Conservation (phyloP, 108 stramenopile genomes). For the Cyclotella baltica region DNA sequence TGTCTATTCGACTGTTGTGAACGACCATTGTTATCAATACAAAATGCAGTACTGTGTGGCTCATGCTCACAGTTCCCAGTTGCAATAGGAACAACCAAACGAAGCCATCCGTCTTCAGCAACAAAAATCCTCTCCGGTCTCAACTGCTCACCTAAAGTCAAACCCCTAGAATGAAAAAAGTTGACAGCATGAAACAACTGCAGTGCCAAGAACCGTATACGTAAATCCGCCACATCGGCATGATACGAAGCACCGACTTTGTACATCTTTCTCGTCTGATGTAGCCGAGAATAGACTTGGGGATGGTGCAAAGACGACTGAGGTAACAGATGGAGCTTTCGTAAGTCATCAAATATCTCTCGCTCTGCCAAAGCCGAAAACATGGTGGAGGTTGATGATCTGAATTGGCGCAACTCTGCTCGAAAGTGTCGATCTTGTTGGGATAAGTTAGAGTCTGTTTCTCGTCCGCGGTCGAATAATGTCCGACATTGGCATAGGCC, state of each 20-base stretch:
- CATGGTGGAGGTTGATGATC: slow-evolving; percentile 4
- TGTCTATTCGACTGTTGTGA: too few relatives aligned
- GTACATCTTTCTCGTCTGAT: slow-evolving; percentile 26
- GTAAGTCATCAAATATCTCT: slow-evolving; percentile 16
- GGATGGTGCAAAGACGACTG: slow-evolving; percentile 1
- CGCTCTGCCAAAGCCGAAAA: neutral
- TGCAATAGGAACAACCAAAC: slow-evolving; percentile 19
- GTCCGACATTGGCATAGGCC: slow-evolving; percentile 15
- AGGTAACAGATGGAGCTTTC: slow-evolving; percentile 8
- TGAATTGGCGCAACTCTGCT: slow-evolving; percentile 19
- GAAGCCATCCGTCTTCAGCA: slow-evolving; percentile 37
- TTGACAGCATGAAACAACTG: slow-evolving; percentile 40
- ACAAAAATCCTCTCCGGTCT: slow-evolving; percentile 40
- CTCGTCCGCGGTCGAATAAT: slow-evolving; percentile 7
- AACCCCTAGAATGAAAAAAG: slow-evolving; percentile 31
- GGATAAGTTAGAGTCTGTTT: neutral
- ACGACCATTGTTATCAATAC: neutral
- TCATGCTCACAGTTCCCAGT: neutral
- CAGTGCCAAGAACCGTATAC: slow-evolving; percentile 37
- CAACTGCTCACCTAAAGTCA: slow-evolving; percentile 33
- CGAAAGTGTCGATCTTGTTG: neutral
- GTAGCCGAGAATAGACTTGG: slow-evolving; percentile 6
- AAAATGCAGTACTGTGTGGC: neutral
- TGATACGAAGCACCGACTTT: slow-evolving; percentile 27
- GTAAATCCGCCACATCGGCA: slow-evolving; percentile 39